These are phyloP conservation scores for Aegilops bicornis DNA, from an alignment of 176 grass and related monocot genomes.

Conservation along the genomic window DNA sequence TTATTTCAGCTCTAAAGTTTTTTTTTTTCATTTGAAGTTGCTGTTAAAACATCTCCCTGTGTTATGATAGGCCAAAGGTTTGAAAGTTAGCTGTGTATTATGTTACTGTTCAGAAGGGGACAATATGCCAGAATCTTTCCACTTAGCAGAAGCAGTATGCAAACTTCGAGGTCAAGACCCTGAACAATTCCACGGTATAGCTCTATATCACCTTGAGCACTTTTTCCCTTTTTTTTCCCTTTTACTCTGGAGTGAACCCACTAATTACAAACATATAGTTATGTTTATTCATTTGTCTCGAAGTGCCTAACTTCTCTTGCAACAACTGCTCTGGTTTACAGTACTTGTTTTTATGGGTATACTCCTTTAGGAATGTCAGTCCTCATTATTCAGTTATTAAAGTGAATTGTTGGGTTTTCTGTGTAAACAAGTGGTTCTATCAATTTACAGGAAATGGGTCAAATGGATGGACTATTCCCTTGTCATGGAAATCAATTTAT, in stretches of 20 bases:
- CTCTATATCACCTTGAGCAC: slow-evolving; percentile 1
- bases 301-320: neutral
- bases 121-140: slow-evolving; percentile 92
- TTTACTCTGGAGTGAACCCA: neutral
- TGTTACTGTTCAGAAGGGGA: slow-evolving; percentile 98
- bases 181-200: slow-evolving; percentile 67
- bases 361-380: slow-evolving; percentile 4
- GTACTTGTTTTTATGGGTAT: neutral
- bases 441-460: slow-evolving; percentile 52
- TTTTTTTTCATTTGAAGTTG: slow-evolving; percentile 9
- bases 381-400: slow-evolving; percentile 7
- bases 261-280: neutral
- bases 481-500: slow-evolving; percentile 94
- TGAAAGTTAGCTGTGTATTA: slow-evolving; percentile 83
- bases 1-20: slow-evolving; percentile 11
- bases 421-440: neutral
- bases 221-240: neutral
- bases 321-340: neutral
- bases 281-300: slow-evolving; percentile 3
- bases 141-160: slow-evolving; percentile 69
- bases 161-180: slow-evolving; percentile 58
- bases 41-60: slow-evolving; percentile 3
- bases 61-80: slow-evolving; percentile 59
- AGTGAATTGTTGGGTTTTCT: slow-evolving; percentile 14
- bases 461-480: slow-evolving; percentile 74